Percentiles rank a stretch among this genome's conserved stretches.
phyloP scores from a whole-genome alignment of 345 rosid genomes.

The Aurinia saxatilis region DNA sequence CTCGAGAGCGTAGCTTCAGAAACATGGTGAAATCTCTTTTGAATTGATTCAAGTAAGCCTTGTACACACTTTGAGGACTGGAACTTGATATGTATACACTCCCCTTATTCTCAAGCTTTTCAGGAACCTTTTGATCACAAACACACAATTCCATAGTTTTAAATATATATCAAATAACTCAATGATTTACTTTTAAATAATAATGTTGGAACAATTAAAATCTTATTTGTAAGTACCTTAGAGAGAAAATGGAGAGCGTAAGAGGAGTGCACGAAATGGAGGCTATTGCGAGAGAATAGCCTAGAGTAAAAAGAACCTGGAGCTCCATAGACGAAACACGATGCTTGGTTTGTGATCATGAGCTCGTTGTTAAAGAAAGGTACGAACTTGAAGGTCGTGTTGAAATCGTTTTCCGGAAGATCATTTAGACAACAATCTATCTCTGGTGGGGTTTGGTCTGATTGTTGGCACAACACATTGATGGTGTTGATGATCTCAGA shows the following conservation, averaged over 20 bases:
- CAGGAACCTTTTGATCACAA: slow-evolving; percentile 19
- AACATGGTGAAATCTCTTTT: slow-evolving; percentile 39
- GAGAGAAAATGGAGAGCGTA: slow-evolving; percentile 40
- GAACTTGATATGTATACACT: slow-evolving; percentile 23
- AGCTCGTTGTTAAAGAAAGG: slow-evolving; percentile 4
- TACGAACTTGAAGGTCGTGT: slow-evolving; percentile 25
- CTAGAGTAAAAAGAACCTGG: slow-evolving; percentile 49
- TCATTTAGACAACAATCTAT: slow-evolving; percentile 42
- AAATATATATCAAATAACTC: neutral
- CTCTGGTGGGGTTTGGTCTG: slow-evolving; percentile 18
- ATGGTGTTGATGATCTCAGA: slow-evolving; percentile 22
- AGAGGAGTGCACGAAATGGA: slow-evolving; percentile 38
- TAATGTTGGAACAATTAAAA: too few species aligned
- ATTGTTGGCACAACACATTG: neutral
- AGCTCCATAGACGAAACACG: slow-evolving; percentile 31
- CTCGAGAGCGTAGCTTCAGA: slow-evolving; percentile 34
- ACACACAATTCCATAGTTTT: neutral
- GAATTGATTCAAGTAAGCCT: slow-evolving; percentile 40
- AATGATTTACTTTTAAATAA: neutral
- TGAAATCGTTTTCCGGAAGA: slow-evolving; percentile 46
- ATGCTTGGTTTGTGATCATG: neutral
- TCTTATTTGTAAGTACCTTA: slow-evolving; percentile 9
- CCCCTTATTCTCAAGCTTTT: slow-evolving; percentile 10
- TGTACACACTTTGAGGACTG: slow-evolving; percentile 29
- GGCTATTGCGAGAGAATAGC: slow-evolving; percentile 33